These are phyloP conservation scores for Eucalyptus pumila DNA, from an alignment of 345 rosid species.

Conservation along the genomic window DNA sequence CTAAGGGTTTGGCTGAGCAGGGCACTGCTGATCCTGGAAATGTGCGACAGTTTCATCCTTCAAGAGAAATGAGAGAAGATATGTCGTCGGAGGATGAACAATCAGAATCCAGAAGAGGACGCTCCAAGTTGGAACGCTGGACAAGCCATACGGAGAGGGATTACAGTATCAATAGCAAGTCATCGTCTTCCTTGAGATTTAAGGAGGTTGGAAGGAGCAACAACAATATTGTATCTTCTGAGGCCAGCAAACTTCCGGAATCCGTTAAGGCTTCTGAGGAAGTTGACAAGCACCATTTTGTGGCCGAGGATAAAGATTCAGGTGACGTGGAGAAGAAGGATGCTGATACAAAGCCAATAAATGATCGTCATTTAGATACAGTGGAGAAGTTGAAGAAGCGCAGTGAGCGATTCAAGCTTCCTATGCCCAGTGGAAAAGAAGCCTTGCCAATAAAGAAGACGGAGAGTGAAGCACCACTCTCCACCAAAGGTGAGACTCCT, in stretches of 20 bases:
- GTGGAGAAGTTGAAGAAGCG: conserved; percentile 97
- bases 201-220: conserved; percentile 41
- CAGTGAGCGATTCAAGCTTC: conserved; percentile 95
- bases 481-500: conserved; percentile 38
- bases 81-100: conserved; percentile 74
- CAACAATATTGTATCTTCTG: conserved; percentile 21
- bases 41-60: conserved; percentile 23
- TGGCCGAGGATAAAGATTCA: conserved; percentile 30
- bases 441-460: conserved; percentile 34
- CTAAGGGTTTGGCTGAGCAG: conserved; percentile 30
- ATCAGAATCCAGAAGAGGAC: conserved; percentile 69
- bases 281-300: conserved; percentile 19
- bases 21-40: conserved; percentile 23
- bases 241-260: conserved; percentile 14
- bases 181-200: conserved; percentile 49
- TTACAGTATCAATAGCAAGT: conserved; percentile 32
- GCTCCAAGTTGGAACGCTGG: conserved; percentile 92
- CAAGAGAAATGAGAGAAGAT: conserved; percentile 48
- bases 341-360: conserved; percentile 31
- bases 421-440: conserved; percentile 80
- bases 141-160: conserved; percentile 88
- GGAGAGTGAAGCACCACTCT: conserved; percentile 47
- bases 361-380: conserved; percentile 75
- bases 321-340: conserved; percentile 46
- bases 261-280: conserved; percentile 17